Evolutionary conservation across 371 early-diverging fungal species (phyloP).

Genomic region (Syncephalastrum monosporum): DNA sequence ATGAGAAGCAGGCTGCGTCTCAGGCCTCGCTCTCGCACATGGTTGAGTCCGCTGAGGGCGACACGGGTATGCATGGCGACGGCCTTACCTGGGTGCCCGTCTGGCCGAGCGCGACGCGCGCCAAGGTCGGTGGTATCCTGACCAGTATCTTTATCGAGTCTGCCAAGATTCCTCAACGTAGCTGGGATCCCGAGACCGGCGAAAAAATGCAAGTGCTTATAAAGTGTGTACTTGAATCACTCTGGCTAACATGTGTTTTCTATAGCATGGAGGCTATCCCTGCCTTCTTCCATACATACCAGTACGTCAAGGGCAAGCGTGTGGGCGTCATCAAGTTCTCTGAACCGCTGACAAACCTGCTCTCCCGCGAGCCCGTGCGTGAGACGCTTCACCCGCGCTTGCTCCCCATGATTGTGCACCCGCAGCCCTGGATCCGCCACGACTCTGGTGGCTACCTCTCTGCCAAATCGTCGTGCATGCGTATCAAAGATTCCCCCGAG

Average conservation of each 20-base stretch:
- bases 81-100: constrained; percentile 58
- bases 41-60: constrained; percentile 24
- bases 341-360: constrained; percentile 66
- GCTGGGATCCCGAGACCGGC: constrained; percentile 57
- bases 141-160: constrained; percentile 72
- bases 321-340: constrained; percentile 78
- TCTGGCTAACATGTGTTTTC: neutral
- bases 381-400: constrained; percentile 74
- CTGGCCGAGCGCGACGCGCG: constrained; percentile 65
- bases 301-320: constrained; percentile 61
- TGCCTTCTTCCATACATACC: constrained; percentile 83
- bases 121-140: constrained; percentile 68
- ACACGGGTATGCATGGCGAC: constrained; percentile 27
- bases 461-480: constrained; percentile 69
- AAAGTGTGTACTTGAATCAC: no score
- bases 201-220: constrained; percentile 35
- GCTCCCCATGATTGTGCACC: constrained; percentile 94
- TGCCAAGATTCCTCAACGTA: constrained; percentile 69
- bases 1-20: constrained; percentile 35
- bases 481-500: constrained; percentile 74
- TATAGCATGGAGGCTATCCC: constrained; percentile 58
- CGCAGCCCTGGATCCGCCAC: constrained; percentile 92
- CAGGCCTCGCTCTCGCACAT: constrained; percentile 4
- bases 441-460: constrained; percentile 91
- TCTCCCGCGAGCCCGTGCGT: constrained; percentile 63